Conservation (phyloP, 768 basidiomycete genomes). For the Lactarius psammicola region DNA sequence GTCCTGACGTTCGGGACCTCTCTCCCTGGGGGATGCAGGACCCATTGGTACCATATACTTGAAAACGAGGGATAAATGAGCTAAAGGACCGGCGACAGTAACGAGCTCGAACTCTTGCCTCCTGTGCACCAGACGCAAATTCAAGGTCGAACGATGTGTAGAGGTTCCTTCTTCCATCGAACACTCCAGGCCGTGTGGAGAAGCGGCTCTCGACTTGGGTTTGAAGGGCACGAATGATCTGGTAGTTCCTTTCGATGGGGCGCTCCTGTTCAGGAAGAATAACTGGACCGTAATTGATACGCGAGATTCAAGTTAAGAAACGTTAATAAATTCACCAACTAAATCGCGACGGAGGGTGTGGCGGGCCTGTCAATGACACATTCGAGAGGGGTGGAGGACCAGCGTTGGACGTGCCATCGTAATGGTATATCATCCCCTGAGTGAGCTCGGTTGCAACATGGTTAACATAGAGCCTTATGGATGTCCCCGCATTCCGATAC, state of each 20-base stretch:
- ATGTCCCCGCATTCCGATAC: constrained; percentile 55
- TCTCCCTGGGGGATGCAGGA: constrained; percentile 13
- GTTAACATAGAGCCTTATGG: constrained; percentile 48
- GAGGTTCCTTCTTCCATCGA: constrained; percentile 77
- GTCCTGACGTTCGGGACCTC: constrained; percentile 47
- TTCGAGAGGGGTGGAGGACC: neutral
- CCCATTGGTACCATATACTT: constrained; percentile 62
- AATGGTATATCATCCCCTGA: constrained; percentile 63
- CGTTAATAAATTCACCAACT: constrained; percentile 44
- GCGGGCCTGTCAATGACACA: neutral
- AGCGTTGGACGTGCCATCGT: constrained; percentile 60
- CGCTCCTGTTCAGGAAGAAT: constrained; percentile 59
- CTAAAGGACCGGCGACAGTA: neutral
- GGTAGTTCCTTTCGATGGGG: constrained; percentile 64
- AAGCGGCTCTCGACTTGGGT: constrained; percentile 51
- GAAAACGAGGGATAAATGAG: constrained; percentile 10
- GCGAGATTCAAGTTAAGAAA: neutral
- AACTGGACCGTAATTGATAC: constrained; percentile 44
- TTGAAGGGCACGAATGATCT: constrained; percentile 65
- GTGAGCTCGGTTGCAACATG: constrained; percentile 64
- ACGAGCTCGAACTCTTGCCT: constrained; percentile 40
- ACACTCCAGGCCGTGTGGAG: constrained; percentile 72
- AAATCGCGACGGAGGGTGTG: neutral
- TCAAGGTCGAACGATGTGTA: constrained; percentile 62
- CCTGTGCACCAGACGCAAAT: constrained; percentile 48